Conservation (phyloP, 768 basidiomycete species). For the Lactifluus rugatus region DNA sequence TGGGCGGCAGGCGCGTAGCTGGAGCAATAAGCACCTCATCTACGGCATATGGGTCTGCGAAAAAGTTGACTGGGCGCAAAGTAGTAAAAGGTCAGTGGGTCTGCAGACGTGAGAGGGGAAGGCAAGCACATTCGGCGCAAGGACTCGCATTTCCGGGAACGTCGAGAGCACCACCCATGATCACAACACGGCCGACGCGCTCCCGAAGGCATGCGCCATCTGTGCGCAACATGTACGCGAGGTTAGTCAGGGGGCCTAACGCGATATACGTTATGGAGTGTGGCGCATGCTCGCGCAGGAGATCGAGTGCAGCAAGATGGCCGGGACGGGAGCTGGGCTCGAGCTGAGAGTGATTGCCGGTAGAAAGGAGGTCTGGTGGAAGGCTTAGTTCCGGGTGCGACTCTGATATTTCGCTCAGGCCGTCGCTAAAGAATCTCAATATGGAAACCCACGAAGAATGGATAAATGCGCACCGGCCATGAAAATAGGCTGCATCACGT, state of each 20-base stretch:
- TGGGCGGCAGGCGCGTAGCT: constrained; percentile 43
- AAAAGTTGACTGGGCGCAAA: constrained; percentile 58
- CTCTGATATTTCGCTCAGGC: constrained; percentile 47
- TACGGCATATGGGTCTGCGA: constrained; percentile 81
- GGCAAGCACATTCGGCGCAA: constrained; percentile 67
- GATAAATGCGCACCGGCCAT: constrained; percentile 47
- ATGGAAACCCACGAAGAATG: neutral
- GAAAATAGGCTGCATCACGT: constrained; percentile 78
- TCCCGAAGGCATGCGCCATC: constrained; percentile 44
- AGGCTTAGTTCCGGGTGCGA: constrained; percentile 58
- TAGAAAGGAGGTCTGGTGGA: constrained; percentile 12
- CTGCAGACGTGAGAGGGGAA: neutral
- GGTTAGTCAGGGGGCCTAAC: constrained; percentile 71
- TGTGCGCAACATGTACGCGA: constrained; percentile 53
- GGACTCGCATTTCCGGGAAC: constrained; percentile 83
- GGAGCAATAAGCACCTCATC: constrained; percentile 48
- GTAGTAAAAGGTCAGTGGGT: neutral
- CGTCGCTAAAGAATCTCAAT: constrained; percentile 42
- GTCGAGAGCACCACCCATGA: constrained; percentile 92
- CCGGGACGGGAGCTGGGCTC: constrained; percentile 37
- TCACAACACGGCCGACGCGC: constrained; percentile 64
- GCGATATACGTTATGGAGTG: constrained; percentile 60
- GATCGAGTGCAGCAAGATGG: constrained; percentile 43
- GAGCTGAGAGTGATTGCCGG: constrained; percentile 36
- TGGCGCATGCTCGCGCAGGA: constrained; percentile 42